Conservation (phyloP, 2,329 filamentous ascomycete genomes). For the Monosporascus sp. region DNA sequence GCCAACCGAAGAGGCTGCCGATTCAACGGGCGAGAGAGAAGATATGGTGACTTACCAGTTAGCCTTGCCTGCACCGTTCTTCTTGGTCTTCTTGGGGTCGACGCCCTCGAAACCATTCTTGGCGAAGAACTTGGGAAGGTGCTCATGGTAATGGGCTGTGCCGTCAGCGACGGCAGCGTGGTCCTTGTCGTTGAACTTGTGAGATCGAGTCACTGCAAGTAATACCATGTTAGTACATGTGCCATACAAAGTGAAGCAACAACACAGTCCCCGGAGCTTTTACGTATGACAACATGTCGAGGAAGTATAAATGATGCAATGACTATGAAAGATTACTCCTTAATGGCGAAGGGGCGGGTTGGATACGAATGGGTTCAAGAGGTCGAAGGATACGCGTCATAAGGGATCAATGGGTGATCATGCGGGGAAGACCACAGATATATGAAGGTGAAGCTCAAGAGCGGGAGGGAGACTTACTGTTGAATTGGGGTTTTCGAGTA, state of each 20-base stretch:
- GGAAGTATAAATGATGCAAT: too few species aligned
- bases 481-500: neutral
- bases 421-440: neutral
- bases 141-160: slow-evolving; percentile 62
- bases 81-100: slow-evolving; percentile 93
- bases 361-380: too few species aligned
- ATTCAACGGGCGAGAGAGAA: neutral
- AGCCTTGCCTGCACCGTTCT: slow-evolving; percentile 86
- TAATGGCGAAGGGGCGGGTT: too few species aligned
- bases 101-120: slow-evolving; percentile 76
- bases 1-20: too few species aligned
- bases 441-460: neutral
- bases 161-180: slow-evolving; percentile 76
- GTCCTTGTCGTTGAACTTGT: slow-evolving; percentile 93
- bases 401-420: neutral
- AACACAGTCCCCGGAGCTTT: too few species aligned
- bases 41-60: slow-evolving; percentile 69
- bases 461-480: slow-evolving; percentile 1
- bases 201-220: slow-evolving; percentile 84
- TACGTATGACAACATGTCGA: too few species aligned
- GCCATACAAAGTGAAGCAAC: too few species aligned
- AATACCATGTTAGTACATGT: neutral
- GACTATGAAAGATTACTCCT: too few species aligned
- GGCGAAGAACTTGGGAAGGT: slow-evolving; percentile 87
- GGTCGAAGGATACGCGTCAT: neutral